Conservation (phyloP, 768 basidiomycete genomes). For the Mycena filopes region DNA sequence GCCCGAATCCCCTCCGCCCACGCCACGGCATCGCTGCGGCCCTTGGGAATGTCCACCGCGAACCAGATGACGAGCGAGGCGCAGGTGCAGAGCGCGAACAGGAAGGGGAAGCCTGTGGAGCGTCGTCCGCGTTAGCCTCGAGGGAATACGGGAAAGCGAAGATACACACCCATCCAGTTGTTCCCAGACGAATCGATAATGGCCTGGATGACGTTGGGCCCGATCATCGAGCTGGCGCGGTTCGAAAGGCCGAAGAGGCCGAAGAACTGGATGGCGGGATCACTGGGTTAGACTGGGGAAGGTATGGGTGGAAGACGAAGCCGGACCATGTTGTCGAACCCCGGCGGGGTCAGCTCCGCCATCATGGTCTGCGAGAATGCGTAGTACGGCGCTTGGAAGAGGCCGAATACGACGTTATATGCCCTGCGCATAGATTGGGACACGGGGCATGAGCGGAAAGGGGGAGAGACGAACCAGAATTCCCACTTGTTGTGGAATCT, state of each 20-base stretch:
- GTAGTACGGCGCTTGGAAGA: conserved; percentile 90
- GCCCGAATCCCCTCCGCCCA: conserved; percentile 58
- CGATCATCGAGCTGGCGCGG: conserved; percentile 87
- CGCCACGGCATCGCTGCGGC: conserved; percentile 66
- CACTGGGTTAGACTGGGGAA: neutral
- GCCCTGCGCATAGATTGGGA: conserved; percentile 62
- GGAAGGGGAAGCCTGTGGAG: conserved; percentile 78
- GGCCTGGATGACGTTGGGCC: conserved; percentile 86
- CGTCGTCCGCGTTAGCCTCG: neutral
- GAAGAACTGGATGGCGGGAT: conserved; percentile 70
- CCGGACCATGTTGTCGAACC: conserved; percentile 78
- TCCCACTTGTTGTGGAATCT: conserved; percentile 88
- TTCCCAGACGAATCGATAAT: conserved; percentile 78
- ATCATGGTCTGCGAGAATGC: conserved; percentile 90
- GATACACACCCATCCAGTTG: conserved; percentile 70
- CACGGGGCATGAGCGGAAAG: no score
- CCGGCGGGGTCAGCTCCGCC: conserved; percentile 88
- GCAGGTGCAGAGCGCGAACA: conserved; percentile 74
- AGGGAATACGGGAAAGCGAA: neutral
- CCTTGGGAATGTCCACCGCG: conserved; percentile 70
- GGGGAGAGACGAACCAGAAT: conserved; percentile 71
- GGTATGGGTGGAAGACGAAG: neutral
- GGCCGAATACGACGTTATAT: conserved; percentile 82
- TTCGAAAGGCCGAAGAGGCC: conserved; percentile 88
- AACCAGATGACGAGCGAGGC: conserved; percentile 86